Conservation (phyloP, 495 filamentous ascomycete genomes). For the Tuber melanosporum region DNA sequence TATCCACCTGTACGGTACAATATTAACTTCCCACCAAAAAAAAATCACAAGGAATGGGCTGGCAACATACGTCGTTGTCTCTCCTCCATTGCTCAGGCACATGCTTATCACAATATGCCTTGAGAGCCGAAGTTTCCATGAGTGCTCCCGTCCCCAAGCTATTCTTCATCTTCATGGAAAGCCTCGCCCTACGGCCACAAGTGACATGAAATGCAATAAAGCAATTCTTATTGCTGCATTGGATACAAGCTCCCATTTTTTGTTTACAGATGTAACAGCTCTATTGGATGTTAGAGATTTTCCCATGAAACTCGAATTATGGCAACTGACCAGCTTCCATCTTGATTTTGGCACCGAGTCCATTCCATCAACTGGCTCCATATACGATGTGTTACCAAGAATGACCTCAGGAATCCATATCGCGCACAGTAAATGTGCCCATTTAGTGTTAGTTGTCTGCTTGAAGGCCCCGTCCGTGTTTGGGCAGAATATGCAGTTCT, state of each 20-base stretch:
- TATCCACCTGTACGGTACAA: conserved; percentile 45
- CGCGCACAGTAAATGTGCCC: conserved; percentile 92
- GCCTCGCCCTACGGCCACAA: conserved; percentile 77
- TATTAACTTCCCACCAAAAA: not conserved
- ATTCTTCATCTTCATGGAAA: conserved; percentile 96
- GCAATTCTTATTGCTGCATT: conserved; percentile 95
- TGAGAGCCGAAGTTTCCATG: conserved; percentile 79
- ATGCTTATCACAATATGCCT: conserved; percentile 95
- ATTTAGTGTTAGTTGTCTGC: conserved; percentile 87
- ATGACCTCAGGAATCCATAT: conserved; percentile 98
- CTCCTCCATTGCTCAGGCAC: conserved; percentile 81
- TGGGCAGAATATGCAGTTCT: conserved; percentile 96
- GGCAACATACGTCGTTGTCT: conserved; percentile 63
- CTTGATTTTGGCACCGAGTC: conserved; percentile 90
- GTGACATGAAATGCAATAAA: conserved; percentile 98
- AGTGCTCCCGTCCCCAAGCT: conserved; percentile 69
- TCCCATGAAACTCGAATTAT: not conserved
- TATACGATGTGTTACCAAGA: conserved; percentile 90
- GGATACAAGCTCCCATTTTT: conserved; percentile 95
- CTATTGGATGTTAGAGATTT: conserved; percentile 13
- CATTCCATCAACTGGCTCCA: conserved; percentile 96
- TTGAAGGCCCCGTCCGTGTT: conserved; percentile 98
- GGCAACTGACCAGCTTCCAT: conserved; percentile 62
- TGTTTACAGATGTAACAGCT: conserved; percentile 96
- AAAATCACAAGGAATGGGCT: conserved; percentile 14